Percentiles rank a stretch among this genome's conserved stretches.
Conservation (phyloP, 441 rosid genomes). For the Jatropha podagrica region DNA sequence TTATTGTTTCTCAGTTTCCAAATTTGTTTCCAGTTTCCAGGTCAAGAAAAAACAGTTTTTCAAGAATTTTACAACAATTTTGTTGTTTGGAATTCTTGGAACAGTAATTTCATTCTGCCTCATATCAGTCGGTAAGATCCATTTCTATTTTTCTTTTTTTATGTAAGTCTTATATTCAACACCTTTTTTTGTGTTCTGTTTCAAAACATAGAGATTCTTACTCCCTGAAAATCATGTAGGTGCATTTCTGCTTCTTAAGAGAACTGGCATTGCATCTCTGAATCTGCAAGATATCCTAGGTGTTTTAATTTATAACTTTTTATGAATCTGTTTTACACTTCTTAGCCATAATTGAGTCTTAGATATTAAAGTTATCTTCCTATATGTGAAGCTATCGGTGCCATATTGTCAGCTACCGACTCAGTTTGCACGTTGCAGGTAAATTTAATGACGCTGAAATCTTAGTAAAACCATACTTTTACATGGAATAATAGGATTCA, state of each 20-base stretch:
- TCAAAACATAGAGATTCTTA: slow-evolving; percentile 4
- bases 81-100: slow-evolving; percentile 65
- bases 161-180: too few relatives aligned
- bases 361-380: slow-evolving; percentile 16
- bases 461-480: neutral
- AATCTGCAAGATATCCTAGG: slow-evolving; percentile 52
- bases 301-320: slow-evolving; percentile 19
- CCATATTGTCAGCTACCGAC: slow-evolving; percentile 77
- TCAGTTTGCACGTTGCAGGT: slow-evolving; percentile 86
- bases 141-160: neutral
- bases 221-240: slow-evolving; percentile 33
- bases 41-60: slow-evolving; percentile 77
- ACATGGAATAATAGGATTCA: neutral
- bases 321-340: neutral
- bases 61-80: slow-evolving; percentile 64
- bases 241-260: slow-evolving; percentile 38
- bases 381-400: slow-evolving; percentile 53
- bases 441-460: neutral
- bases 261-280: slow-evolving; percentile 40
- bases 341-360: neutral
- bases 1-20: slow-evolving; percentile 13
- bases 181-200: slow-evolving; percentile 1
- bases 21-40: slow-evolving; percentile 54
- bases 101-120: slow-evolving; percentile 75
- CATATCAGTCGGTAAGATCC: slow-evolving; percentile 50